Evolutionary conservation across 164 flowering plant genomes (phyloP).

Genomic region (Stephania yunnanensis): DNA sequence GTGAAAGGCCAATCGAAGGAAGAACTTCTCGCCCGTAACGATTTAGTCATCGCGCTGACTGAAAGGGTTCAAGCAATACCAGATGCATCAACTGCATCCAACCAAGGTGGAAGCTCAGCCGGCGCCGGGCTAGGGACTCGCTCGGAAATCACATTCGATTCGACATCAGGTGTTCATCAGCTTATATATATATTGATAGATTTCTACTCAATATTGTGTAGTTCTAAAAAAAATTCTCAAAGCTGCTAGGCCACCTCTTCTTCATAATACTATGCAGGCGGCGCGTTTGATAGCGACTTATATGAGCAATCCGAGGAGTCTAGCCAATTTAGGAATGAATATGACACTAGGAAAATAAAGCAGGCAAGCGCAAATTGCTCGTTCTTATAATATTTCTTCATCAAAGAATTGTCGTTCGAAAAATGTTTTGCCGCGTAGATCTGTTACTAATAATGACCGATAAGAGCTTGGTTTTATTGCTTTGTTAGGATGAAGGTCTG

Average conservation of each 20-base stretch:
- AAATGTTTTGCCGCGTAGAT: neutral
- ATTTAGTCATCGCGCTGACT: conserved; percentile 70
- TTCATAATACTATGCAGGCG: conserved; percentile 39
- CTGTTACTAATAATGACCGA: neutral
- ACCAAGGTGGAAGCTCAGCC: conserved; percentile 55
- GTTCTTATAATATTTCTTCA: neutral
- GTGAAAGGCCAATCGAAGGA: conserved; percentile 79
- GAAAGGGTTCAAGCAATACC: conserved; percentile 84
- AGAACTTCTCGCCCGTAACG: conserved; percentile 66
- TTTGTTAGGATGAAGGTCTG: conserved; percentile 79
- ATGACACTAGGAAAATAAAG: conserved; percentile 82
- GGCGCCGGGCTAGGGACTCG: conserved; percentile 45
- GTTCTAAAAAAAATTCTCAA: neutral
- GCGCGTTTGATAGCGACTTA: conserved; percentile 61
- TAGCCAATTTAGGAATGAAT: conserved; percentile 76
- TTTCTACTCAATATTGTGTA: neutral
- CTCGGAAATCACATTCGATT: conserved; percentile 66
- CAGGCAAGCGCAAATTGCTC: conserved; percentile 41
- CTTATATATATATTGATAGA: neutral
- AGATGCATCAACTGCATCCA: conserved; percentile 65
- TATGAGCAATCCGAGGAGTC: conserved; percentile 67
- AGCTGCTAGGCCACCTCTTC: neutral
- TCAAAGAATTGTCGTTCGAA: neutral
- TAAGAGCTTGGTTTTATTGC: neutral
- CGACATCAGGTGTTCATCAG: conserved; percentile 42